A percentile compares a stretch with the other conserved stretches of the same genome.
These are phyloP conservation scores for Phytopythium sindhum DNA, from an alignment of 352 stramenopile species.

Conservation along the genomic window DNA sequence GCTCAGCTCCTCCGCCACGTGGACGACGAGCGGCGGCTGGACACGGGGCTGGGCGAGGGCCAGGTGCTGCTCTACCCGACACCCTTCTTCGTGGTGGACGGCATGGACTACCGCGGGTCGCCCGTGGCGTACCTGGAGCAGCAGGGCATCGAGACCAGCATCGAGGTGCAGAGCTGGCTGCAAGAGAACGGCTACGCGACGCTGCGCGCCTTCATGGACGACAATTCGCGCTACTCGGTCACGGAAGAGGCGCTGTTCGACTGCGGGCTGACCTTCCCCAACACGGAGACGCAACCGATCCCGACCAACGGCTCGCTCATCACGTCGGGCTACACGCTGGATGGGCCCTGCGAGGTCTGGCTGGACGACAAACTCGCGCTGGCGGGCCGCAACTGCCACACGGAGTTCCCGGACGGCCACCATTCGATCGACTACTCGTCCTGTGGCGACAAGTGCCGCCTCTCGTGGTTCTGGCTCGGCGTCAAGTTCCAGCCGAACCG, in stretches of 20 bases:
- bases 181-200: slow-evolving; percentile 34
- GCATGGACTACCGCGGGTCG: slow-evolving; percentile 29
- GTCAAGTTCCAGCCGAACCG: slow-evolving; percentile 42
- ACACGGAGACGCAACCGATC: slow-evolving; percentile 38
- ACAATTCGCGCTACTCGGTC: slow-evolving; percentile 45
- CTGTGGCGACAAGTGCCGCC: slow-evolving; percentile 36
- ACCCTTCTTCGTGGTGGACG: slow-evolving; percentile 58
- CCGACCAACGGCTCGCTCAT: slow-evolving; percentile 38
- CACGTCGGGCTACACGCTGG: slow-evolving; percentile 52
- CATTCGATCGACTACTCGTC: slow-evolving; percentile 48
- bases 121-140: slow-evolving; percentile 51
- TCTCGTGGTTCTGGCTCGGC: slow-evolving; percentile 58
- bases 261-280: slow-evolving; percentile 47
- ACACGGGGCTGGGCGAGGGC: slow-evolving; percentile 31
- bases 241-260: slow-evolving; percentile 48
- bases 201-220: slow-evolving; percentile 51
- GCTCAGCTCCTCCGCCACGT: neutral
- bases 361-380: slow-evolving; percentile 39
- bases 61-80: slow-evolving; percentile 39
- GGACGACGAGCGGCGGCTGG: slow-evolving; percentile 9
- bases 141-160: slow-evolving; percentile 43
- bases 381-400: slow-evolving; percentile 43
- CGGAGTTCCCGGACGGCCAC: slow-evolving; percentile 26
- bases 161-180: slow-evolving; percentile 40
- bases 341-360: slow-evolving; percentile 61